Conservation (phyloP, 192 early-diverging fungal genomes). For the Linnemannia elongata region DNA sequence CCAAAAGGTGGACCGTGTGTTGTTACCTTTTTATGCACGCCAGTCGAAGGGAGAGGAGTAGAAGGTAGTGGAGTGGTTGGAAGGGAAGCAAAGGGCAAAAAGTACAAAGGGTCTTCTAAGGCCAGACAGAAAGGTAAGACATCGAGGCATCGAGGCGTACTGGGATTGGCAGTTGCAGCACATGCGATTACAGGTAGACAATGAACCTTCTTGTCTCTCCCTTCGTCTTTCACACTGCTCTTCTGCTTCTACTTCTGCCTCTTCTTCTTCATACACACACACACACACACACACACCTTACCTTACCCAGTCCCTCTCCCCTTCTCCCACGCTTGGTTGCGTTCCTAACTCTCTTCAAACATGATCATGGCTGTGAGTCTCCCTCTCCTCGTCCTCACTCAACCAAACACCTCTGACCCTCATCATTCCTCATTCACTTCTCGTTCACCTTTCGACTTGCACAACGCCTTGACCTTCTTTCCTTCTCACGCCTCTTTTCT, state of each 20-base stretch:
- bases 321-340: not conserved
- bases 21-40: not conserved
- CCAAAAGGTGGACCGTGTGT: not conserved
- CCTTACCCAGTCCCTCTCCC: not conserved
- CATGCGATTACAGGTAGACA: slow-evolving; percentile 10
- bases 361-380: slow-evolving; percentile 51
- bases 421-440: not conserved
- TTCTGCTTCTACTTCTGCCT: too few relatives aligned
- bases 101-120: not conserved
- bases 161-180: not conserved
- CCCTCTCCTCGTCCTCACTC: not conserved
- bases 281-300: not conserved
- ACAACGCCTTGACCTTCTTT: not conserved
- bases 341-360: slow-evolving; percentile 12
- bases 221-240: not conserved
- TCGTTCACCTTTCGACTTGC: not conserved
- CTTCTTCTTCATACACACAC: not conserved
- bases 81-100: not conserved
- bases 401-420: not conserved
- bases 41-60: not conserved
- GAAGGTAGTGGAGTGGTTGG: not conserved
- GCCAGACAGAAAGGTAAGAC: too few relatives aligned
- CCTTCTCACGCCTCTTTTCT: not conserved
- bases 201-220: too few relatives aligned
- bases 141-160: not conserved